Evolutionary conservation across 1,284 basidiomycete genomes (phyloP).

Genomic region (Trichosporon sp.): DNA sequence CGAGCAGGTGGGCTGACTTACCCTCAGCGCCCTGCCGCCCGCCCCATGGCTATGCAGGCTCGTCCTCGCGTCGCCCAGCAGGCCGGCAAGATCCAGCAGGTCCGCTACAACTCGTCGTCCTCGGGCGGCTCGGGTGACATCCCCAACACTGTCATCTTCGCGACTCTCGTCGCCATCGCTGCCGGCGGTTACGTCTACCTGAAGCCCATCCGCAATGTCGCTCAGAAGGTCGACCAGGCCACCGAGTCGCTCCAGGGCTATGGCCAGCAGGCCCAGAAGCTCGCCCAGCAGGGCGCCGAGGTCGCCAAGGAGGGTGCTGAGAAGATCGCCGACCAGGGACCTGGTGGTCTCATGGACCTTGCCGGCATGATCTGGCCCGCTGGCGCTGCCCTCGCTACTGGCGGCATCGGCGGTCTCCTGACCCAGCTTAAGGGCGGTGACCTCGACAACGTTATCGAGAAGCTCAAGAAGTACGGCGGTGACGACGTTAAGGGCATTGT

Average conservation of each 20-base stretch:
- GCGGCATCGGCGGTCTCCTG: slow-evolving; percentile 35
- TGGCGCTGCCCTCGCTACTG: slow-evolving; percentile 20
- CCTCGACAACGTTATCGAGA: slow-evolving; percentile 35
- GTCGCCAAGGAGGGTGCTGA: slow-evolving; percentile 10
- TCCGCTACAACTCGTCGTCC: slow-evolving; percentile 8
- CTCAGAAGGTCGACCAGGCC: slow-evolving; percentile 15
- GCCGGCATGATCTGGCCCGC: slow-evolving; percentile 38
- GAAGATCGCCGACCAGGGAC: background rate
- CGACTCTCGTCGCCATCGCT: slow-evolving; percentile 31
- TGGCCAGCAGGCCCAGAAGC: slow-evolving; percentile 5
- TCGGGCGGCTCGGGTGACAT: slow-evolving; percentile 10
- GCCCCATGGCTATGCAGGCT: background rate
- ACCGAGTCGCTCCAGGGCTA: slow-evolving; percentile 5
- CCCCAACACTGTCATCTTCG: slow-evolving; percentile 36
- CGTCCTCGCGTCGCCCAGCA: background rate
- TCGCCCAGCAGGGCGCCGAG: slow-evolving; percentile 3
- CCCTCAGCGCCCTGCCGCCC: slow-evolving; percentile 9
- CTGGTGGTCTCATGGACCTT: slow-evolving; percentile 11
- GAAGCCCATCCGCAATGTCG: slow-evolving; percentile 46
- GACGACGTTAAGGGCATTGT: slow-evolving; percentile 44
- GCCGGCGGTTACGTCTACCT: slow-evolving; percentile 40
- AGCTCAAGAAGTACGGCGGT: slow-evolving; percentile 44
- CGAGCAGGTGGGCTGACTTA: background rate
- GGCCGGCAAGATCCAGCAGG: background rate
- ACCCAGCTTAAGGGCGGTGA: slow-evolving; percentile 42